Percentiles rank a stretch among this genome's conserved stretches.
These are phyloP conservation scores for Claviceps africana DNA, from an alignment of 2,329 filamentous ascomycete genomes.

Conservation along the genomic window DNA sequence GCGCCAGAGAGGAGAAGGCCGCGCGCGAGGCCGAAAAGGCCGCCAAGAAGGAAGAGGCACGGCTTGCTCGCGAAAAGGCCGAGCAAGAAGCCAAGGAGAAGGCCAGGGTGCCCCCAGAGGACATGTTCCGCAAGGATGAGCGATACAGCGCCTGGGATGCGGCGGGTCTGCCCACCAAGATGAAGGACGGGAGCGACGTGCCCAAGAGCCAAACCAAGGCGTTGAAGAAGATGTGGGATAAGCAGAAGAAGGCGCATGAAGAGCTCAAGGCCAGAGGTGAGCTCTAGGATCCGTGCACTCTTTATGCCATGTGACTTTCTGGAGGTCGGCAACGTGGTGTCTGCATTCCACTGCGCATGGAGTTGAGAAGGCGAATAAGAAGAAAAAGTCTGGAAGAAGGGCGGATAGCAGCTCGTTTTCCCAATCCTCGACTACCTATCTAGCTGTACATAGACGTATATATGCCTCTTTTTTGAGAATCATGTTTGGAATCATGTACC, in stretches of 20 bases:
- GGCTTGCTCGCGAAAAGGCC: slow-evolving; percentile 32
- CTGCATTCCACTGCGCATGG: not conserved
- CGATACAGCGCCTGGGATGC: slow-evolving; percentile 66
- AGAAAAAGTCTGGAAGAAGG: not conserved
- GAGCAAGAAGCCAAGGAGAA: slow-evolving; percentile 43
- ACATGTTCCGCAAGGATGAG: slow-evolving; percentile 43
- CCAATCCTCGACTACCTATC: not conserved
- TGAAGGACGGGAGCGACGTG: slow-evolving; percentile 65
- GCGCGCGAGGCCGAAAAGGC: slow-evolving; percentile 48
- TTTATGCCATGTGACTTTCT: not conserved
- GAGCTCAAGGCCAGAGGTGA: slow-evolving; percentile 22
- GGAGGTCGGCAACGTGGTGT: not conserved
- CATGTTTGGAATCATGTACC: too few relatives aligned
- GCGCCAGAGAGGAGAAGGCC: slow-evolving; percentile 44
- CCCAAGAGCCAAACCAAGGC: slow-evolving; percentile 71
- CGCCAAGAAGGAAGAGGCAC: slow-evolving; percentile 40
- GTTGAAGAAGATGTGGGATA: slow-evolving; percentile 78
- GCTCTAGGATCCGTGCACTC: not conserved
- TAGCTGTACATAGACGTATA: not conserved
- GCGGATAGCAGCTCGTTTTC: not conserved
- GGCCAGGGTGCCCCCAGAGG: slow-evolving; percentile 38
- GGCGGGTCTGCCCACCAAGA: slow-evolving; percentile 65
- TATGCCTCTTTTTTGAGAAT: too few relatives aligned
- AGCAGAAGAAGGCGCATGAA: slow-evolving; percentile 74
- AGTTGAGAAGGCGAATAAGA: too few relatives aligned